Percentiles rank a stretch among this genome's conserved stretches.
Conservation (phyloP, 1,284 basidiomycete species). For the Cutaneotrichosporon daszewskae region DNA sequence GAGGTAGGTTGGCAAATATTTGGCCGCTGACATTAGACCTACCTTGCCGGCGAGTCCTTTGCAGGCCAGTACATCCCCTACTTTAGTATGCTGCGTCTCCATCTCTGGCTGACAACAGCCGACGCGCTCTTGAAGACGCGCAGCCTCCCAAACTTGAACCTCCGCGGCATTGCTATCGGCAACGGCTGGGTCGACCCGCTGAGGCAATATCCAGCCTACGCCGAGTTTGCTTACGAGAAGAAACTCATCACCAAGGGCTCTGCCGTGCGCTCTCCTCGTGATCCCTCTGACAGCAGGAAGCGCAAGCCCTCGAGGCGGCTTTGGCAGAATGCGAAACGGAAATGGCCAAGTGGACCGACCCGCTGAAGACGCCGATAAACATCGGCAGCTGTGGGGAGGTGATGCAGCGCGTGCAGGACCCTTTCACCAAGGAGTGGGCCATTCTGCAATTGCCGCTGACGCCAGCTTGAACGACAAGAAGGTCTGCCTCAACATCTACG, state of each 20-base stretch:
- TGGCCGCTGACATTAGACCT: constrained; percentile 58
- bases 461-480: constrained; percentile 62
- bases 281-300: constrained; percentile 52
- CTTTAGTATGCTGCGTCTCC: constrained; percentile 58
- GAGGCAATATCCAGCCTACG: constrained; percentile 81
- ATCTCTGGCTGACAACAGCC: constrained; percentile 52
- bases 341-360: constrained; percentile 51
- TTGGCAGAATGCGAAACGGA: constrained; percentile 61
- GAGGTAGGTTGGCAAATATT: constrained; percentile 60
- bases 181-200: constrained; percentile 95
- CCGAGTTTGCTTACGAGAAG: constrained; percentile 78
- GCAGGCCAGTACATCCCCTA: constrained; percentile 99
- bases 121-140: constrained; percentile 67
- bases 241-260: constrained; percentile 70
- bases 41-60: constrained; percentile 86
- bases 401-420: constrained; percentile 57
- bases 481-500: constrained; percentile 92
- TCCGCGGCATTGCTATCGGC: constrained; percentile 84
- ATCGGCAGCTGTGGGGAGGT: constrained; percentile 63
- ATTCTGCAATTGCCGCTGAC: constrained; percentile 1
- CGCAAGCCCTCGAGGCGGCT: constrained; percentile 58
- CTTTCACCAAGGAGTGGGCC: constrained; percentile 62
- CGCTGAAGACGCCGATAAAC: constrained; percentile 56
- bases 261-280: constrained; percentile 52
- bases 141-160: constrained; percentile 50